These are phyloP conservation scores for Colletotrichum higginsianum DNA, from an alignment of 2,329 filamentous ascomycete genomes.

Conservation along the genomic window DNA sequence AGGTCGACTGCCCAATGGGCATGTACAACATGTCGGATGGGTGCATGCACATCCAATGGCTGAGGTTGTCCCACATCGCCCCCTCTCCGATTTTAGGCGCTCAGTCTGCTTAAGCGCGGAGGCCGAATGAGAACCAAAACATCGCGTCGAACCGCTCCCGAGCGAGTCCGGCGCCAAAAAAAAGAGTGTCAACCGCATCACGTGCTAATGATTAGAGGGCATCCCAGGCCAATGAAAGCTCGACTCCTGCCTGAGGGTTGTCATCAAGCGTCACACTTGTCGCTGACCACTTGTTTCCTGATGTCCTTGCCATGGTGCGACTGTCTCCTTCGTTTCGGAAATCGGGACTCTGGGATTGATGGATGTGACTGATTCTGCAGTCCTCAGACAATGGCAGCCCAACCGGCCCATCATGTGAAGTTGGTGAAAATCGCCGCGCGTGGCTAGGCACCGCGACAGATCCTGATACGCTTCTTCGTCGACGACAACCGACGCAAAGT, in stretches of 20 bases:
- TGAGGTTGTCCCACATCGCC: slow-evolving; percentile 30
- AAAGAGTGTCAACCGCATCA: slow-evolving; percentile 4
- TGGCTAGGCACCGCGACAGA: slow-evolving; percentile 10
- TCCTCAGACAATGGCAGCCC: slow-evolving; percentile 10
- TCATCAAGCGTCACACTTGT: slow-evolving; percentile 20
- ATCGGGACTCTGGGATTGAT: slow-evolving; percentile 11
- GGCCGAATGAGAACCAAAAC: slow-evolving; percentile 18
- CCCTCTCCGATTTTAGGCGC: slow-evolving; percentile 30
- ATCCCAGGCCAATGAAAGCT: slow-evolving; percentile 28
- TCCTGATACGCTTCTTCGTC: slow-evolving; percentile 38
- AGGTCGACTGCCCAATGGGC: slow-evolving; percentile 34
- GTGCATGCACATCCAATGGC: slow-evolving; percentile 38
- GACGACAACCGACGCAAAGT: slow-evolving; percentile 20
- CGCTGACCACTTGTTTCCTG: slow-evolving; percentile 35
- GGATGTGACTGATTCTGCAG: slow-evolving; percentile 38
- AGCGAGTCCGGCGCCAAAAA: slow-evolving; percentile 14
- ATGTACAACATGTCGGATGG: neutral
- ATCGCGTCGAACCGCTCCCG: slow-evolving; percentile 26
- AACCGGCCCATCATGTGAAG: slow-evolving; percentile 5
- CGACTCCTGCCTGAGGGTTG: neutral
- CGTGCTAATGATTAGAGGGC: slow-evolving; percentile 31
- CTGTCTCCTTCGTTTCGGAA: slow-evolving; percentile 38
- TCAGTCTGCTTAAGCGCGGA: slow-evolving; percentile 37
- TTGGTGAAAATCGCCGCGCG: slow-evolving; percentile 17
- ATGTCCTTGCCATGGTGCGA: slow-evolving; percentile 24